Conservation (phyloP, 306 rosid genomes). For the Citrullus colocynthis region DNA sequence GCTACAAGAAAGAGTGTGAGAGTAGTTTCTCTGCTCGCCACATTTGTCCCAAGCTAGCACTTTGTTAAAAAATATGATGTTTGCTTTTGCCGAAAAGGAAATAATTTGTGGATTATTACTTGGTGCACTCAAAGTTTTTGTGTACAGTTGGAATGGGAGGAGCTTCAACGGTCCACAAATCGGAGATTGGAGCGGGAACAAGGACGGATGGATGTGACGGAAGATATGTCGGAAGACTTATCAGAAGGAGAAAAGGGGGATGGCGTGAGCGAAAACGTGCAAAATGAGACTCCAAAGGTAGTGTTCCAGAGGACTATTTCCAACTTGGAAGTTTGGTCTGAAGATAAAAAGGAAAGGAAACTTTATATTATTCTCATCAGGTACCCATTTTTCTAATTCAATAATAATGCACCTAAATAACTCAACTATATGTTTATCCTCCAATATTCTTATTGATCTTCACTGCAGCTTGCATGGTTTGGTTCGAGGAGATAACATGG, state of each 20-base stretch:
- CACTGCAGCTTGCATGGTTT: conserved; percentile 59
- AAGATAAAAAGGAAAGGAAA: conserved; percentile 71
- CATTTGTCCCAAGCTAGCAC: background rate
- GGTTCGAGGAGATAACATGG: conserved; percentile 90
- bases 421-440: background rate
- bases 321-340: conserved; percentile 74
- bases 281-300: conserved; percentile 35
- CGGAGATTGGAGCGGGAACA: conserved; percentile 80
- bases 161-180: conserved; percentile 37
- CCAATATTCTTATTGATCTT: background rate
- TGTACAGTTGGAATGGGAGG: conserved; percentile 72
- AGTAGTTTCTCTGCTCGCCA: background rate
- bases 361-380: conserved; percentile 73
- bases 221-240: conserved; percentile 78
- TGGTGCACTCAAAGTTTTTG: conserved; percentile 2
- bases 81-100: conserved; percentile 1
- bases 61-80: background rate
- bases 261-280: conserved; percentile 27
- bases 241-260: conserved; percentile 89
- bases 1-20: background rate
- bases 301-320: conserved; percentile 39
- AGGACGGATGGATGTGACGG: conserved; percentile 67
- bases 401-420: background rate
- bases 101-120: conserved; percentile 7
- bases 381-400: conserved; percentile 12